These are phyloP conservation scores for Candida glaebosa DNA, from an alignment of 805 yeast species.

Conservation along the genomic window DNA sequence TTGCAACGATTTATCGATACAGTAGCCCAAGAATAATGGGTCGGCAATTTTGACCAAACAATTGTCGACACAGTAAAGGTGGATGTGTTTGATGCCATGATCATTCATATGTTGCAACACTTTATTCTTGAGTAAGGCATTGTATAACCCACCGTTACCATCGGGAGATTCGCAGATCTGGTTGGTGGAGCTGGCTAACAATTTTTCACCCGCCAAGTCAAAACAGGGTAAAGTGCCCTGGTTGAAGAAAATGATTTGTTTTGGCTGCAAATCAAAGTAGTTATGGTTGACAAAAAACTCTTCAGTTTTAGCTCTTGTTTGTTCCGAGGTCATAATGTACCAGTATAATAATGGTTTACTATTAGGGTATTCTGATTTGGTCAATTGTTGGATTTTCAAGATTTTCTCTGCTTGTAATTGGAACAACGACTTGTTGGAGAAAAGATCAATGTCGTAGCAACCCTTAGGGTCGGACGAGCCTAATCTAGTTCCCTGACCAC, in stretches of 20 bases:
- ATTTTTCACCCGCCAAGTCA: conserved; percentile 60
- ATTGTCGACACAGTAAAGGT: conserved; percentile 97
- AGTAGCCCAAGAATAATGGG: conserved; percentile 84
- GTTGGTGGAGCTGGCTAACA: conserved; percentile 56
- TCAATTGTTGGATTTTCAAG: conserved; percentile 55
- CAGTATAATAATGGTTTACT: conserved; percentile 34
- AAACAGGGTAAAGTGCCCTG: conserved; percentile 96
- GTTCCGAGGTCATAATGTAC: conserved; percentile 94
- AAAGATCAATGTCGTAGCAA: conserved; percentile 82
- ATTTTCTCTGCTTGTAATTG: conserved; percentile 92
- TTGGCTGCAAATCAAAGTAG: conserved; percentile 65
- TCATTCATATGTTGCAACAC: conserved; percentile 63
- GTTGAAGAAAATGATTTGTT: conserved; percentile 75
- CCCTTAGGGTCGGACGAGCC: conserved; percentile 94
- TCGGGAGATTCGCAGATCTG: conserved; percentile 85
- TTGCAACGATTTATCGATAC: conserved; percentile 61
- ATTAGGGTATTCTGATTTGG: conserved; percentile 22
- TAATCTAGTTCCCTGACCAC: conserved; percentile 96
- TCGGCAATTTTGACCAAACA: conserved; percentile 90
- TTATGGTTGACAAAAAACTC: conserved; percentile 55
- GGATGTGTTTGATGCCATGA: conserved; percentile 81
- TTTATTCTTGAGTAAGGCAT: conserved; percentile 65
- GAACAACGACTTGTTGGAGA: conserved; percentile 79
- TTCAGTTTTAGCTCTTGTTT: conserved; percentile 77
- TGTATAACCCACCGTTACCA: conserved; percentile 96